Conservation (phyloP, 1,139 yeast species). For the Suhomyces kunorum region DNA sequence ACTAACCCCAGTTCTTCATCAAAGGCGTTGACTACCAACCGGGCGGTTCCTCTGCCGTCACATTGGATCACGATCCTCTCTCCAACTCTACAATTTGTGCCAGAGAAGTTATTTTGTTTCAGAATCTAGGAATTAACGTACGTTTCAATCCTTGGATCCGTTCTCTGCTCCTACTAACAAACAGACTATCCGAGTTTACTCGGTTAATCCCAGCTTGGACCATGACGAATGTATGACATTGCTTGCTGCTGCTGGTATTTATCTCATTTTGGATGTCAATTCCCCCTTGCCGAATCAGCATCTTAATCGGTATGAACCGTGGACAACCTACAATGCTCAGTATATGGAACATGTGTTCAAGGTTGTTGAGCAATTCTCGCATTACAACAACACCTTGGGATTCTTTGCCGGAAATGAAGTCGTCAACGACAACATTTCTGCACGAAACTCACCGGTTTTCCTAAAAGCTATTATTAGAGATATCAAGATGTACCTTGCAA, state of each 20-base stretch:
- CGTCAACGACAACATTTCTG: conserved; percentile 76
- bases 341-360: conserved; percentile 78
- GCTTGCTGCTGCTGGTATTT: conserved; percentile 89
- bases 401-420: conserved; percentile 96
- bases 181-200: conserved; percentile 79
- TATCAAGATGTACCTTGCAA: conserved; percentile 66
- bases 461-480: conserved; percentile 81
- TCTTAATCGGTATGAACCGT: conserved; percentile 84
- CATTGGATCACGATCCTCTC: conserved; percentile 61
- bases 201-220: conserved; percentile 77
- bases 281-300: conserved; percentile 80
- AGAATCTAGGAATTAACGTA: conserved; percentile 74
- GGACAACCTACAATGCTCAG: conserved; percentile 69
- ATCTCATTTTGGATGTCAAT: conserved; percentile 85
- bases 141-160: conserved; percentile 17
- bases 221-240: conserved; percentile 92
- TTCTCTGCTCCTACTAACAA: conserved; percentile 19
- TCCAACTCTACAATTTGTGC: conserved; percentile 70
- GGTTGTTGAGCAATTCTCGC: conserved; percentile 78
- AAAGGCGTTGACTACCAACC: conserved; percentile 88
- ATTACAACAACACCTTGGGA: conserved; percentile 85
- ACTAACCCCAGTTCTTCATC: conserved; percentile 59
- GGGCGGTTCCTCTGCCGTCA: conserved; percentile 76
- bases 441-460: conserved; percentile 65
- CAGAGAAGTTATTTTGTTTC: conserved; percentile 72